Base-by-base conservation (phyloP, 768 basidiomycete genomes). In the Galerina sulciceps region DNA sequence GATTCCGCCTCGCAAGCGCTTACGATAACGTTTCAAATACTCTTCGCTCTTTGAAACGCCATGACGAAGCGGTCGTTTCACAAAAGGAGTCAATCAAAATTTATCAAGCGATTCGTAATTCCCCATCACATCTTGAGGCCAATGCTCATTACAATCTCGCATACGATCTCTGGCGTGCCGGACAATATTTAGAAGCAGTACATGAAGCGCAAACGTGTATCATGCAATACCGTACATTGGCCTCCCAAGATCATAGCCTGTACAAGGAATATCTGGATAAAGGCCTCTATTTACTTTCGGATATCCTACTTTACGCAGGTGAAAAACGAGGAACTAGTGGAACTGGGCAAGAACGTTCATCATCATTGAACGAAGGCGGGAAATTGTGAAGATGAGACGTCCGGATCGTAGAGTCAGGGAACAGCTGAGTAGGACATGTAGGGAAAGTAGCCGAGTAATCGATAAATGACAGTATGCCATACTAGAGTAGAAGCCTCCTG, bases 101-200 rank as follows among this genome's bases (percentile, higher is more conserved):
- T 4, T 59, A 59, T 20, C 58, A 43, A 6, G 17, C 23, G 10
- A 52, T 53, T 9, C 34, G 49, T 23, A 38, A 53, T 2, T 18
- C 22, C 4, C 37, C 52, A n/a, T 48, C 45, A 1, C 23, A 23
- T 2, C 15, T 46, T 6, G 52, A 48, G 14, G 58, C 58, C 8
- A 42, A 59, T 43, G 46, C 45, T 6, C 14, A 59, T 43, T 59
- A 48, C 8, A 52, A 54, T 10, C 52, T 59, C n/a, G 45, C 58
- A 34, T 45, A 53, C 4, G 58, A 59, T 34, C n/a, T 54, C 2
- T 44, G 54, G 9, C 46, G 54, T 11, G 58, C 58, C 10, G 22
- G 36, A 14, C 45, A 44, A 10, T 35, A 18, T 23, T 17, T 36
- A 20, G 45, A 49, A 48, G 58, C 58, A 0, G 49, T 31, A 15